Percentiles rank a stretch among this genome's conserved stretches.
Evolutionary conservation across 2,329 filamentous ascomycete genomes (phyloP).

Genomic region (Colletotrichum higginsianum): DNA sequence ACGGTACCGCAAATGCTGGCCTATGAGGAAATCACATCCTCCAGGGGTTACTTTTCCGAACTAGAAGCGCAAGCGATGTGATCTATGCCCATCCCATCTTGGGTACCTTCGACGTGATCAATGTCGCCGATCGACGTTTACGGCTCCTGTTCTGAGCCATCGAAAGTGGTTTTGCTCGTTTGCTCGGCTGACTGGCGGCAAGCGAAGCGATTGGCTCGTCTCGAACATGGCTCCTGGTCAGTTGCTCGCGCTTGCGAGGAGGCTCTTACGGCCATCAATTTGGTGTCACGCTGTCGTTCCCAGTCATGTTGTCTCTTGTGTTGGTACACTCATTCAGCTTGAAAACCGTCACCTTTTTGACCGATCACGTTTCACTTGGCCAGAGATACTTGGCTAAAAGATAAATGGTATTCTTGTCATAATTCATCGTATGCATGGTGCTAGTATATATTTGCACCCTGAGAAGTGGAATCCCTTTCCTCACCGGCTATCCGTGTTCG

Average conservation of each 20-base stretch:
- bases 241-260: not conserved
- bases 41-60: too few relatives aligned
- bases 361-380: not conserved
- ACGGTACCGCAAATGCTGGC: not conserved
- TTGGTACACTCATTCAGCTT: not conserved
- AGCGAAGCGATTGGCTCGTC: not conserved
- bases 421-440: constrained; percentile 1
- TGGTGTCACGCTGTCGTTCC: too few relatives aligned
- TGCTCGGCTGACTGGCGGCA: not conserved
- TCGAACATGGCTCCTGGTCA: too few relatives aligned
- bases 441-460: not conserved
- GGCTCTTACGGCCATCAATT: not conserved
- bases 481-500: not conserved
- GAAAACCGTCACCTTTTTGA: not conserved
- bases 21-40: not conserved
- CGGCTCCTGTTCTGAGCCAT: not conserved
- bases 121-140: not conserved
- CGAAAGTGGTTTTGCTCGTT: not conserved
- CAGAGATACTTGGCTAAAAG: fast-evolving
- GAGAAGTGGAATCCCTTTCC: not conserved
- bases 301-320: too few relatives aligned
- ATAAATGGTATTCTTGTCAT: not conserved
- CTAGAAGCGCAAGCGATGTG: not conserved
- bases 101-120: too few relatives aligned
- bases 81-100: not conserved